Conservation (phyloP, 306 rosid genomes). For the Crataegus laevigata region DNA sequence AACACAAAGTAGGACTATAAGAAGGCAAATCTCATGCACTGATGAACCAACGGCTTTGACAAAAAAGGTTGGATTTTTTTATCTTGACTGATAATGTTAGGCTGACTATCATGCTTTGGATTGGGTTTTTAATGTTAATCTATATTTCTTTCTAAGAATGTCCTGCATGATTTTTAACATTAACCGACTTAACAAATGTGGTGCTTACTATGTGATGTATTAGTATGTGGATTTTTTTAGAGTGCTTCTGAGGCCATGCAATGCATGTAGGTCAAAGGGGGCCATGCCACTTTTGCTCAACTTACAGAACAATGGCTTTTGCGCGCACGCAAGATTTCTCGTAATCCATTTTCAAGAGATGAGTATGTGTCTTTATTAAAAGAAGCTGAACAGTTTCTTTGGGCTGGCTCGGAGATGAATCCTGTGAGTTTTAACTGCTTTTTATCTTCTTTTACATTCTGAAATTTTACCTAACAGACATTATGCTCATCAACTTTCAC, state of each 20-base stretch:
- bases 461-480: constrained; percentile 5
- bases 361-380: constrained; percentile 47
- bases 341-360: constrained; percentile 48
- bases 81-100: background rate
- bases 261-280: constrained; percentile 69
- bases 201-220: background rate
- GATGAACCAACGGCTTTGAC: constrained; percentile 42
- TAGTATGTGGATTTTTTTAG: background rate
- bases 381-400: constrained; percentile 89
- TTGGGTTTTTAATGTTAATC: background rate
- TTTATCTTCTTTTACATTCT: constrained; percentile 9
- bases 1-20: constrained; percentile 32
- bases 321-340: constrained; percentile 47
- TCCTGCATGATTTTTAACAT: too few relatives aligned
- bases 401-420: constrained; percentile 99
- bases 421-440: constrained; percentile 45
- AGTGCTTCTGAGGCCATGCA: constrained; percentile 24
- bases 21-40: constrained; percentile 42
- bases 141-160: background rate
- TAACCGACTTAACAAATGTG: background rate
- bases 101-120: background rate
- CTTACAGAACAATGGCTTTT: constrained; percentile 71
- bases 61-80: constrained; percentile 53
- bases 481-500: constrained; percentile 7
- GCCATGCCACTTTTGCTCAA: constrained; percentile 42